phyloP scores from a whole-genome alignment of 2,329 filamentous ascomycete species.

The Scytalidium sp. region DNA sequence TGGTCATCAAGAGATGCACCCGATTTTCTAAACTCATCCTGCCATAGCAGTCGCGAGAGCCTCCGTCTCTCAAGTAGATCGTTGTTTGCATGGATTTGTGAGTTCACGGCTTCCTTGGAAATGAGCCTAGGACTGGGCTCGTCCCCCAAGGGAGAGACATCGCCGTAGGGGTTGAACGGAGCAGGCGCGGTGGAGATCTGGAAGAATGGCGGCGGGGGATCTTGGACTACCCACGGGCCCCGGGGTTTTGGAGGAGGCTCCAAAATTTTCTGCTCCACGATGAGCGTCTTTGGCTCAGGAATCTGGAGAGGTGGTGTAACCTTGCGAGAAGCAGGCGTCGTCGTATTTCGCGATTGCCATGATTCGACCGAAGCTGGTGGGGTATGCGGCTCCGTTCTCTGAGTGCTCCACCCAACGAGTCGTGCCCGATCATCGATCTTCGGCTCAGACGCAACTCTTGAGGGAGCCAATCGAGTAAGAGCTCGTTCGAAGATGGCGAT shows the following conservation, averaged over 20 bases:
- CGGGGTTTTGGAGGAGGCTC: constrained; percentile 12
- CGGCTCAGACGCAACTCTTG: constrained; percentile 1
- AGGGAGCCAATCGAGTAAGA: constrained; percentile 14
- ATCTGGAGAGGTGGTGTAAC: background rate
- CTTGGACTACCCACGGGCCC: constrained; percentile 18
- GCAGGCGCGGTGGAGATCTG: constrained; percentile 7
- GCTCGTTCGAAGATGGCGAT: constrained; percentile 18
- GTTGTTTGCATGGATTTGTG: constrained; percentile 21
- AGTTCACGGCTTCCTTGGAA: constrained; percentile 19
- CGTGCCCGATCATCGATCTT: constrained; percentile 10
- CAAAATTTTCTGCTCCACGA: too few relatives aligned
- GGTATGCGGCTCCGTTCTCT: background rate
- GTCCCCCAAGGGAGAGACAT: constrained; percentile 15
- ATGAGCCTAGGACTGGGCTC: constrained; percentile 14
- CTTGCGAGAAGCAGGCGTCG: background rate
- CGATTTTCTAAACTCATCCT: constrained; percentile 20
- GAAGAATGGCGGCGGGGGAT: constrained; percentile 12
- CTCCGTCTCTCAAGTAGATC: constrained; percentile 22
- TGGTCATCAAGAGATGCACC: constrained; percentile 20
- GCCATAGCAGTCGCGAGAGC: constrained; percentile 20
- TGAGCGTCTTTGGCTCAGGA: background rate
- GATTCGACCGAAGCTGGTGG: background rate
- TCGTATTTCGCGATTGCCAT: background rate
- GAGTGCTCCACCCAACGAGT: constrained; percentile 10
- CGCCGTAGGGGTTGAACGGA: constrained; percentile 3